Conservation (phyloP, 176 grass and related monocot genomes). For the Pontederia paniculata region DNA sequence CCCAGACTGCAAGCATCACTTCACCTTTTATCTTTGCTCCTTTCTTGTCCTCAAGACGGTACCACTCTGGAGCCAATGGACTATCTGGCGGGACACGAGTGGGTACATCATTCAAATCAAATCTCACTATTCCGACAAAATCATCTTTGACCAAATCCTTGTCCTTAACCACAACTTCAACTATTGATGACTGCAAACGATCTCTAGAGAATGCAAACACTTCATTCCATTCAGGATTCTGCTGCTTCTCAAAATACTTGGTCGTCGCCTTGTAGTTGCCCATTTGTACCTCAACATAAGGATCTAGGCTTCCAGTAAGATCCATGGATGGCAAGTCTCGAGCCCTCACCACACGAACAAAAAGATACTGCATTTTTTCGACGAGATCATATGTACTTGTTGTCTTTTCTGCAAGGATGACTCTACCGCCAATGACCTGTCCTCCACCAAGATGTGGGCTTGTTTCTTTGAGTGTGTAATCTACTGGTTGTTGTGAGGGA, state of each 20-base stretch:
- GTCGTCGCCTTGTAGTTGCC: conserved; percentile 88
- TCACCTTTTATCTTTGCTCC: conserved; percentile 74
- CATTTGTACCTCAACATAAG: conserved; percentile 80
- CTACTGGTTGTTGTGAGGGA: conserved; percentile 72
- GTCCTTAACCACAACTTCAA: conserved; percentile 83
- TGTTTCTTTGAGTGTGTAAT: conserved; percentile 90
- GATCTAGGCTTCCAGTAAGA: conserved; percentile 83
- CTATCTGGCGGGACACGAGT: conserved; percentile 81
- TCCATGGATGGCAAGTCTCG: conserved; percentile 80
- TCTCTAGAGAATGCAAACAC: conserved; percentile 97
- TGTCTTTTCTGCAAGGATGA: conserved; percentile 70
- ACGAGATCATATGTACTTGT: conserved; percentile 91
- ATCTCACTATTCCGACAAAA: conserved; percentile 75
- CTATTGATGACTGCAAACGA: conserved; percentile 68
- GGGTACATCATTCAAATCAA: conserved; percentile 91
- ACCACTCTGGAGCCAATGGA: conserved; percentile 95
- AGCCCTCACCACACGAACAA: conserved; percentile 97
- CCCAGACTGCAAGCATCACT: conserved; percentile 97
- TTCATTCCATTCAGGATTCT: conserved; percentile 86
- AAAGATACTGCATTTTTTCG: conserved; percentile 92
- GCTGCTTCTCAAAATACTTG: conserved; percentile 85
- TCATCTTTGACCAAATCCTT: conserved; percentile 87
- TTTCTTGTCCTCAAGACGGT: conserved; percentile 63
- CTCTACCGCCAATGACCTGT: conserved; percentile 82
- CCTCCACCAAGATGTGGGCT: conserved; percentile 85